Evolutionary conservation across 2,329 filamentous ascomycete genomes (phyloP), one percentile per base, ranked within the genome.

Genomic region (Domatiomyces catenatus): DNA sequence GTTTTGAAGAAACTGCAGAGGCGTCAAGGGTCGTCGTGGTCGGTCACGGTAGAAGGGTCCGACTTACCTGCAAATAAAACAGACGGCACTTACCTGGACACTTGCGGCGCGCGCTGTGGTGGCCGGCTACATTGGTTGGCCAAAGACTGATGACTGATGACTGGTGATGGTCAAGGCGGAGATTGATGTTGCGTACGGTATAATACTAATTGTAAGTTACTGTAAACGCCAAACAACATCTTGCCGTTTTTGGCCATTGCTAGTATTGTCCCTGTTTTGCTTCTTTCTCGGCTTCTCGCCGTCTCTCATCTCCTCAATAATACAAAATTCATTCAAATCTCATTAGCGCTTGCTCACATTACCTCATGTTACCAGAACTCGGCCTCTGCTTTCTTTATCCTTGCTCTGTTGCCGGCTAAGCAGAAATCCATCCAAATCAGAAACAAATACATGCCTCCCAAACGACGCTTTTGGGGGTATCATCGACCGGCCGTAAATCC

Each of bases 401-500:
- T 15, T 12, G 10, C 32, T 15, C 32, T 15, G 12, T n/a, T n/a
- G n/a, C n/a, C n/a, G n/a, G n/a, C n/a, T n/a, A 39, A 15, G 15
- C 22, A 39, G 3, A 39, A 15, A 36, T 36, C 4, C 22, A 6
- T 3, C 22, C 22, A 24, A 24, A 24, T 24, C 22, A 24, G 22
- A 24, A 24, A 24, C 22, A 6, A 24, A 39, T 15, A 15, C 12
- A 39, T 15, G 32, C 32, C 32, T 15, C 32, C 32, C 12, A 10
- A 32, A 61, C 1, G 26, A 24, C 32, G 48, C 39, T 49, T 36
- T 39, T 39, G 32, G 10, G 32, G 32, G 32, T 39, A 39, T 39
- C 32, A 39, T 39, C 12, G 32, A 39, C 32, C 32, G 32, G 10
- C 32, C 32, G 32, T 48, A 63, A 53, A 32, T 60, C 53, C 50